Evolutionary conservation across 202 grass and related monocot genomes (phyloP).

Genomic region (Schoenoplectus tabernaemontani): DNA sequence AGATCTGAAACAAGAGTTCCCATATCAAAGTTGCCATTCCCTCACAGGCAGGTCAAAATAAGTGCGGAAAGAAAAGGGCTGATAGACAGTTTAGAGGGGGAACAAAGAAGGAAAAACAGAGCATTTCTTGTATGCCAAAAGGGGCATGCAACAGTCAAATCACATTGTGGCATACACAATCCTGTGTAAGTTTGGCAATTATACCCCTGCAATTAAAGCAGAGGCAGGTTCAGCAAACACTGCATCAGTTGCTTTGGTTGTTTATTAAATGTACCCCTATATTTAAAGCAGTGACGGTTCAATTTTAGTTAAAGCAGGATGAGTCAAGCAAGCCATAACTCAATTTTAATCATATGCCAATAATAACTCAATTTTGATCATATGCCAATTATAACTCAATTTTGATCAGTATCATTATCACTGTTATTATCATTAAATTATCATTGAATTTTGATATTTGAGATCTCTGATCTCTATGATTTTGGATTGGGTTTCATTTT

Average conservation of each 20-base stretch:
- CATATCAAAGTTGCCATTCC: not conserved
- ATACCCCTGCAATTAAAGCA: not conserved
- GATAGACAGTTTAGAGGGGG: not conserved
- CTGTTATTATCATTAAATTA: too few relatives aligned
- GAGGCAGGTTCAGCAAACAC: not conserved
- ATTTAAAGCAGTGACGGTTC: not conserved
- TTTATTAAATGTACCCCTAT: not conserved
- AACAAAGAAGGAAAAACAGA: not conserved
- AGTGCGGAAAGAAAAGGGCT: not conserved
- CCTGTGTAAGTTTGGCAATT: not conserved
- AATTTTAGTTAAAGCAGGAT: not conserved
- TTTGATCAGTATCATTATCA: too few relatives aligned
- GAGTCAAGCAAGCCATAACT: not conserved
- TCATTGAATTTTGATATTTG: too few relatives aligned
- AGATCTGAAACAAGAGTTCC: not conserved
- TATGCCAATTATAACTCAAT: too few relatives aligned
- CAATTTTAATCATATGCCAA: not conserved
- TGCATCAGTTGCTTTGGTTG: not conserved
- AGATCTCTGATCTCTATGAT: too few relatives aligned
- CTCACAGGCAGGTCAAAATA: not conserved
- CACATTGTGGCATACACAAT: not conserved
- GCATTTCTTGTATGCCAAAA: not conserved
- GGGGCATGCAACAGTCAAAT: not conserved
- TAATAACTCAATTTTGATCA: not conserved
- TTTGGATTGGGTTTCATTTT: too few relatives aligned